A percentile compares a stretch with the other conserved stretches of the same genome.
These are phyloP conservation scores for Spongispora temasekensis DNA, from an alignment of 1,284 basidiomycete species.

Conservation along the genomic window DNA sequence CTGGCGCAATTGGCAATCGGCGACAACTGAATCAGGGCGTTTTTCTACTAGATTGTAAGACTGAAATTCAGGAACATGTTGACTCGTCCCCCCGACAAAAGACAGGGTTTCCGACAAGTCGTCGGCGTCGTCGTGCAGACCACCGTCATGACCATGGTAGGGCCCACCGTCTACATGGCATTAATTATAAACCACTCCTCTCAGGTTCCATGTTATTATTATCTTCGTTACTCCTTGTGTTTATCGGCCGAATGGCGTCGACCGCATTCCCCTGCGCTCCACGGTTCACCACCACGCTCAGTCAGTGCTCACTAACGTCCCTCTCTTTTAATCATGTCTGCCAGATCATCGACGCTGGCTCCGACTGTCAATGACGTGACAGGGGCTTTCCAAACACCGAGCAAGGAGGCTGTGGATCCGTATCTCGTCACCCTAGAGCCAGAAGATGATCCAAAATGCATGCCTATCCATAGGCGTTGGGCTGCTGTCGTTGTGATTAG, in stretches of 20 bases:
- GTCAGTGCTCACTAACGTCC: not conserved
- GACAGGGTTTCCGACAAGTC: no score
- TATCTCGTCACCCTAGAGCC: slow-evolving; percentile 42
- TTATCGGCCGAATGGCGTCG: no score
- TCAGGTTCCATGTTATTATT: slow-evolving; percentile 16
- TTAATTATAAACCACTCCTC: not conserved
- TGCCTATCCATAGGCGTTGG: slow-evolving; percentile 56
- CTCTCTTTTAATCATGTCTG: slow-evolving; percentile 2
- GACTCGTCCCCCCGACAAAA: no score
- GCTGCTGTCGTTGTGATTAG: slow-evolving; percentile 55
- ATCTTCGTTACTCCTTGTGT: not conserved
- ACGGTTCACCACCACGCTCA: not conserved
- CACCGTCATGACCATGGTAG: no score
- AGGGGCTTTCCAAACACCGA: not conserved
- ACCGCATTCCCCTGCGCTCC: not conserved
- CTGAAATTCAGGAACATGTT: no score
- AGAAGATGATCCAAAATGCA: slow-evolving; percentile 54
- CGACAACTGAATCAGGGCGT: no score
- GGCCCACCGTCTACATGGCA: no score
- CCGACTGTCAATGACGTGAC: slow-evolving; percentile 11
- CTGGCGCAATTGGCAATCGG: no score
- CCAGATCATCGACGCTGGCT: slow-evolving; percentile 8
- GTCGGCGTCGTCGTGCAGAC: no score
- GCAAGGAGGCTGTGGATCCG: slow-evolving; percentile 8
- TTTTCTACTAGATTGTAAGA: no score